Evolutionary conservation across 2,329 filamentous ascomycete species (phyloP), one percentile per base, ranked within the genome.

Genomic region (Fusarium liriodendri): DNA sequence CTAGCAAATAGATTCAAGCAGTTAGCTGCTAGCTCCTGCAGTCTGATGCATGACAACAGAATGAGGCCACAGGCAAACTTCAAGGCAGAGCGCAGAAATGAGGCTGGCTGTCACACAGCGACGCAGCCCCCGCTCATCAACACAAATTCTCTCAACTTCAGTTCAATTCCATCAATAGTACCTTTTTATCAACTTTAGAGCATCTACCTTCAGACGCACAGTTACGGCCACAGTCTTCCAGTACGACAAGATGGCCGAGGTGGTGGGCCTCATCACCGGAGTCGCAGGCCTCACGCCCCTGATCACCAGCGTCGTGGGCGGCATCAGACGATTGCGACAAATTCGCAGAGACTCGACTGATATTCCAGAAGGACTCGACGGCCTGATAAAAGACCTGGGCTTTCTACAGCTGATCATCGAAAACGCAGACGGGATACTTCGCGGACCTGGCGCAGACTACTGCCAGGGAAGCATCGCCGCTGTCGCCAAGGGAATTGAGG

Each of bases 311-410:
- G 6, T 58, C 10, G 22, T 38, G 7, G 5, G 9, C 16, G 16
- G 55, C 20, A 38, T n/a, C 20, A 35, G 13, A 25, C 14, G 33
- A 9, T 9, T 58, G 4, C 33, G 55, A 2, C 14, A 18, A 3
- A 58, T 58, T 22, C 55, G 55, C 11, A 16, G 7, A 18, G n/a
- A 22, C 22, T 58, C 55, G 7, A 9, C 22, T 0, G 11, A 27
- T 0, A 35, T 33, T 2, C 55, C 55, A n/a, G 22, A 38, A 16
- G 55, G 22, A 2, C 55, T 58, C 4, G 55, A 58, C 2, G 2
- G n/a, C 6, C 3, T 58, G 0, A n/a, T 58, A 10, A 11, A 9
- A 2, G 20, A 58, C 0, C 16, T 38, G 1, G 7, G 5, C 0
- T 29, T 38, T 10, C 6, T 58, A 0, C 32, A 38, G 20, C 0